Evolutionary conservation across 768 basidiomycete genomes (phyloP).

Genomic region (Mycena indigotica): DNA sequence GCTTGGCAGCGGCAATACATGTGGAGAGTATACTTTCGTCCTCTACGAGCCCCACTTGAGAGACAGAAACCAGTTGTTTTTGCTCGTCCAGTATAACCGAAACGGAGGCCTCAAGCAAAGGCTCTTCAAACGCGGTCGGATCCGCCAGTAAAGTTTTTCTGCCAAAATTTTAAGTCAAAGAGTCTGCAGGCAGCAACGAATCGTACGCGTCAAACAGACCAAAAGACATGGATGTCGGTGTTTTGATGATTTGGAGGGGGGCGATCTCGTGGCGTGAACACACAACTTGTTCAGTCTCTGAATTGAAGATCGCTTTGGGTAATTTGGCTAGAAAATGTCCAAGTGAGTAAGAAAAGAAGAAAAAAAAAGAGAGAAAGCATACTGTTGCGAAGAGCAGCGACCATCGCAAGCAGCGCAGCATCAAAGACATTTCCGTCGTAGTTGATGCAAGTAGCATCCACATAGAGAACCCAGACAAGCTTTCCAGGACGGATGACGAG

Average conservation of each 20-base stretch:
- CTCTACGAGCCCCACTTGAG: slow-evolving; percentile 46
- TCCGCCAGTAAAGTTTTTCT: slow-evolving; percentile 80
- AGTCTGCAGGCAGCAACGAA: too few species aligned
- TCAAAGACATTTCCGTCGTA: slow-evolving; percentile 97
- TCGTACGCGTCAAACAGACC: slow-evolving; percentile 82
- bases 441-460: slow-evolving; percentile 94
- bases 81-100: slow-evolving; percentile 60
- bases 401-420: slow-evolving; percentile 83
- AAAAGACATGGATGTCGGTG: slow-evolving; percentile 63
- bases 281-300: slow-evolving; percentile 61
- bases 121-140: slow-evolving; percentile 89
- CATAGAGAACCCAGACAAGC: slow-evolving; percentile 90
- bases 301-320: slow-evolving; percentile 72
- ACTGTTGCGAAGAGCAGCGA: slow-evolving; percentile 87
- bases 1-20: slow-evolving; percentile 43
- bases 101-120: slow-evolving; percentile 73
- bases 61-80: slow-evolving; percentile 50
- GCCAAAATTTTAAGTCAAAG: too few species aligned
- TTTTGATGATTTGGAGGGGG: slow-evolving; percentile 49
- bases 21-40: slow-evolving; percentile 36
- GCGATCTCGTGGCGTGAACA: slow-evolving; percentile 55
- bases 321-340: slow-evolving; percentile 54
- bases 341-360: too few species aligned
- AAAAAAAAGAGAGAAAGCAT: too few species aligned
- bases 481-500: slow-evolving; percentile 82